Evolutionary conservation across 2,329 filamentous ascomycete genomes (phyloP).

Genomic region (Penicillium sp.): DNA sequence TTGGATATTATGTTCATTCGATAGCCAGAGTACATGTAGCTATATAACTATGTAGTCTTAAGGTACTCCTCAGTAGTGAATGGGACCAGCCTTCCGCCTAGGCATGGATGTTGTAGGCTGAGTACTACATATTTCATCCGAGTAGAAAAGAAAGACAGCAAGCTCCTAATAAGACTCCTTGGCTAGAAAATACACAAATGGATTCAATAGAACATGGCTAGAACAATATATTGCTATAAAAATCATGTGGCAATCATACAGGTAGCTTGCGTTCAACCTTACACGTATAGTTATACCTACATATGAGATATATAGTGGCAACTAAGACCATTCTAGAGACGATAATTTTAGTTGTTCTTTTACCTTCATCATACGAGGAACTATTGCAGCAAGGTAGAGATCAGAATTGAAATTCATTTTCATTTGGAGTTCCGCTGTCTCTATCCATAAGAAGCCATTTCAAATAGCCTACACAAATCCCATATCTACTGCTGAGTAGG

Average conservation of each 20-base stretch:
- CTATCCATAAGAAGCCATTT: not conserved
- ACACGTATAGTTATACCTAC: too few relatives aligned
- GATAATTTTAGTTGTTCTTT: not conserved
- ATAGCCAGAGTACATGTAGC: not conserved
- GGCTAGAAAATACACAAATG: not conserved
- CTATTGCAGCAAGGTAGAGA: not conserved
- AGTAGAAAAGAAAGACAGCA: not conserved
- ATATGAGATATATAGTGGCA: not conserved
- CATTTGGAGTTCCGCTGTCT: slow-evolving; percentile 1
- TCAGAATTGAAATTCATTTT: not conserved
- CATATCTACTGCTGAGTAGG: slow-evolving; percentile 8
- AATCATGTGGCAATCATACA: not conserved
- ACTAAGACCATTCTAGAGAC: not conserved
- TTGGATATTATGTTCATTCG: not conserved
- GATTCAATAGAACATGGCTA: not conserved
- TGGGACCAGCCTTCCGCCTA: not conserved
- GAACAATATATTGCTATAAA: not conserved
- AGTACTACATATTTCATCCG: too few relatives aligned
- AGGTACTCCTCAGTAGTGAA: not conserved
- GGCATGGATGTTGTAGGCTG: not conserved
- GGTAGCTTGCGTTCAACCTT: too few relatives aligned
- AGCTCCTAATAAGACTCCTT: not conserved
- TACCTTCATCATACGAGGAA: not conserved
- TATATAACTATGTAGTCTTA: too few relatives aligned
- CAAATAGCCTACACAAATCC: not conserved